These are phyloP conservation scores for Trichopus zeylanicus DNA, from an alignment of 116 monocot species.

Conservation along the genomic window DNA sequence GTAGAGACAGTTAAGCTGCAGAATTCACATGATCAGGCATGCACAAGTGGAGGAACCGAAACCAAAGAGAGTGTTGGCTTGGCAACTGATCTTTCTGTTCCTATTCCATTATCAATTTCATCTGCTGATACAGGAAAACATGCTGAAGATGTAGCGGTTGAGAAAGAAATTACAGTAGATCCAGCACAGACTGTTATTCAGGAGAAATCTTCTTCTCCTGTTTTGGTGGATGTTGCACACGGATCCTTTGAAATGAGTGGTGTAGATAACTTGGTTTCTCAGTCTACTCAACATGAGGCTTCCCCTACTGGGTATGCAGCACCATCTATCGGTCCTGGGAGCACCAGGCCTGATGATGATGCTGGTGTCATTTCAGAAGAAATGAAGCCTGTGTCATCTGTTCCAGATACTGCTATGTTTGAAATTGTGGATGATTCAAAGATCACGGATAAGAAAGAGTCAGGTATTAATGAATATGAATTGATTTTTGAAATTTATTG, in stretches of 20 bases:
- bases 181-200: neutral
- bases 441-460: neutral
- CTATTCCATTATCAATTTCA: neutral
- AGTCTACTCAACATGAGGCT: neutral
- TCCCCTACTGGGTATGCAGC: neutral
- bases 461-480: conserved; percentile 8
- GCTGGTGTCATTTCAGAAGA: conserved; percentile 1
- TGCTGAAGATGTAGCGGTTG: conserved; percentile 3
- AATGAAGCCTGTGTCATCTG: neutral
- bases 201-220: neutral
- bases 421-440: conserved; percentile 6
- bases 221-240: neutral
- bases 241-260: neutral
- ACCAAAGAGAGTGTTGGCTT: neutral
- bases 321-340: neutral
- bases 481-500: neutral
- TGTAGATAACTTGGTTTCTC: neutral
- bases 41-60: neutral
- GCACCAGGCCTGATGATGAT: neutral
- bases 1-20: neutral
- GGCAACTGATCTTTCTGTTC: neutral
- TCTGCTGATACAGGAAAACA: neutral
- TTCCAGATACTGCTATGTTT: conserved; percentile 1
- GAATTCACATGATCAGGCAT: neutral
- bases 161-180: neutral